Base-by-base conservation (phyloP, 192 early-diverging fungal genomes). In the Gryganskiella cystojenkinii region DNA sequence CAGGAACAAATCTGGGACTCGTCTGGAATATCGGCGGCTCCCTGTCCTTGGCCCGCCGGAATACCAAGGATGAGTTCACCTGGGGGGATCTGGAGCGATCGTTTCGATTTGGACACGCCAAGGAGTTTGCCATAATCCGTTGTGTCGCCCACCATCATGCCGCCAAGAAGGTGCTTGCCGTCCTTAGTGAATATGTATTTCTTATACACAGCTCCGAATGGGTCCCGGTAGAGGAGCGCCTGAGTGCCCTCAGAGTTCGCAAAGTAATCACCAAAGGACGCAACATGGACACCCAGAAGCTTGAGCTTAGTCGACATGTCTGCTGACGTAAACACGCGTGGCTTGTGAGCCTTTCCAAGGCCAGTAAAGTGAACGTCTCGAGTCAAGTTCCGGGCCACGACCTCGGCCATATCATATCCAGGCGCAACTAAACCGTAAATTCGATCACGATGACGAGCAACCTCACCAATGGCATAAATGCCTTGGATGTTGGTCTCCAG, bases 341-440 rank as follows among this genome's bases (percentile, higher is more conserved):
- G 67, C 51, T 61, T 56, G 30, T 61, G 67, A 17, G 28, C 62
- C 37, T 74, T 72, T 49, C 80, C 78, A 7, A 61, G 43, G 42
- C 40, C 61, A 4, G 30, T 44, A 22, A 51, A 64, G 42, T 46
- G 34, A 27, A 67, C 30, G 31, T 61, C 64, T 5, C 37, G 40
- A 15, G 67, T 65, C 24, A 91, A 58, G 61, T 87, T 86, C 20
- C 60, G 70, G 2, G 90, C 87, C 19, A 90, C 85, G 20, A 91
- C 71, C n/a, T 88, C 87, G 13, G 90, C 90, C 90, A 91, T 91
- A 27, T 92, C 90, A 28, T 90, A 88, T 55, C 90, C 91, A 15
- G 90, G 90, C 15, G 84, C 89, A 4, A 92, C 87, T 35, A 84
- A 65, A 42, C 90, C 90, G 73, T 89, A 92, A 30, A 71, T 72